Conservation (phyloP, 1,139 yeast species). For the Scheffersomyces stambukii region DNA sequence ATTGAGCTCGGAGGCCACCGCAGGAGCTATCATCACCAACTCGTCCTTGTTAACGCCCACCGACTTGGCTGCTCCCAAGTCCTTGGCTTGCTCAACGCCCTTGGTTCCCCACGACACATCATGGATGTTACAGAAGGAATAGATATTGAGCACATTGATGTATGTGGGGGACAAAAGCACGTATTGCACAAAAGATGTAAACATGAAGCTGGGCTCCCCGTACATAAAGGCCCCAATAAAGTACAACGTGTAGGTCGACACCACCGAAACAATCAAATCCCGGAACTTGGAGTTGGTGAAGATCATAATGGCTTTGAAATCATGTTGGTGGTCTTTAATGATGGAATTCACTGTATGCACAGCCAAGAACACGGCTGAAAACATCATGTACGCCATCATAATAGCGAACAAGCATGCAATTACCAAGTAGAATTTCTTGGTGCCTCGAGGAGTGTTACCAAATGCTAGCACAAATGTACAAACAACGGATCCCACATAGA, state of each 20-base stretch:
- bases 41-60: constrained; percentile 53
- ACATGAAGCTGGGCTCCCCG: constrained; percentile 77
- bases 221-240: constrained; percentile 70
- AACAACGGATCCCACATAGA: constrained; percentile 39
- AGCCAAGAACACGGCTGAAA: constrained; percentile 79
- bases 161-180: constrained; percentile 70
- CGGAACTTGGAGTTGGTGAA: constrained; percentile 66
- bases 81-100: constrained; percentile 60
- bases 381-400: constrained; percentile 46
- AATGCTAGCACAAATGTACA: constrained; percentile 44
- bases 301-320: constrained; percentile 44
- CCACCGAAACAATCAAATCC: constrained; percentile 81
- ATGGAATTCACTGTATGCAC: constrained; percentile 57
- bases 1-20: constrained; percentile 59
- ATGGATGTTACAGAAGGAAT: constrained; percentile 81
- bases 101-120: constrained; percentile 90
- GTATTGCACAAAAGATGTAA: constrained; percentile 70
- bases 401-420: constrained; percentile 41
- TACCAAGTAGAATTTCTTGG: constrained; percentile 39
- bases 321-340: constrained; percentile 34
- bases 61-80: constrained; percentile 65
- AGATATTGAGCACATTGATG: constrained; percentile 73
- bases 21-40: constrained; percentile 65
- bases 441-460: constrained; percentile 48
- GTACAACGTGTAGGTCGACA: constrained; percentile 80